Evolutionary conservation across 208 protist genomes (phyloP), one percentile per base, ranked within the genome.

Genomic region (Blastocrithidia nonstop): DNA sequence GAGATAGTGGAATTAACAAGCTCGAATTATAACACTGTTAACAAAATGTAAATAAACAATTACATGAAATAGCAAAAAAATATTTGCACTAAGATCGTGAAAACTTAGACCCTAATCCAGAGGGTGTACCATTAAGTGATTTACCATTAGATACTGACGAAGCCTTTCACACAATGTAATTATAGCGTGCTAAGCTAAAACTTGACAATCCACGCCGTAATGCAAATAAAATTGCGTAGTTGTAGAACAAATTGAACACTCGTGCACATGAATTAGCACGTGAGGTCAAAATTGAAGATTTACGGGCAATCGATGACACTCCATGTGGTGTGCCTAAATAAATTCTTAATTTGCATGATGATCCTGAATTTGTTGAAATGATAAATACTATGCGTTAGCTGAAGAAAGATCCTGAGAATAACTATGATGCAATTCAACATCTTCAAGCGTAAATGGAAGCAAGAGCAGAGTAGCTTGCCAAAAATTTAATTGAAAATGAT

Each of bases 151-250:
- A 86, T 38, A 63, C 52, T 0, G 72, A 90, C 42, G 31, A 16
- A 9, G 15, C 59, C 11, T 83, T 89, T 45, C 49, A 53, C 11
- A 55, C 49, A 27, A 47, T 85, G 53, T 75, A 90, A 58, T 54
- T 57, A 11, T 52, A 66, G 54, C 69, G 75, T 16, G 62, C 69
- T 15, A 47, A 42, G 13, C 55, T 79, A n/a, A 88, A 82, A 65
- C 49, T 62, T 26, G 53, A 69, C 25, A 71, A 85, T 51, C 32
- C 74, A 2, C n/a, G n/a, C n/a, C n/a, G n/a, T n/a, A n/a, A n/a
- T n/a, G n/a, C n/a, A n/a, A n/a, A n/a, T n/a, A 72, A 78, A 54
- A 76, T 82, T 26, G 57, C 54, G n/a, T 63, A 89, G n/a, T 57
- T 84, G 0, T 71, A 80, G 58, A 64, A 63, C 2, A 67, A 69